A percentile compares a stretch with the other conserved stretches of the same genome.
Conservation (phyloP, 1,139 yeast species). For the Yamadazyma atlantica region DNA sequence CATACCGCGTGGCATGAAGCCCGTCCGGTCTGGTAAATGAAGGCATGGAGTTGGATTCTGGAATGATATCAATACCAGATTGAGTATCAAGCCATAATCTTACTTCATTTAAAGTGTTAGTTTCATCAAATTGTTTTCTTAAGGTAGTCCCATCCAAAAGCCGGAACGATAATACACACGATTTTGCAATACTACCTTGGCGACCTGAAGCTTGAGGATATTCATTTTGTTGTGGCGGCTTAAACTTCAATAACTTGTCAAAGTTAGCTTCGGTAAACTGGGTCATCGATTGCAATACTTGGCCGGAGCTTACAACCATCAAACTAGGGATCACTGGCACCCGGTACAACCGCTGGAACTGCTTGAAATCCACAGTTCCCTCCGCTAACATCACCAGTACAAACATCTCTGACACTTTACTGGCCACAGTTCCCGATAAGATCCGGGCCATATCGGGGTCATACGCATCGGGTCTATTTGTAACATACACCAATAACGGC, state of each 20-base stretch:
- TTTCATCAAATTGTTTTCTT: conserved; percentile 38
- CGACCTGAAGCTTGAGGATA: neutral
- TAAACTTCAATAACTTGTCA: no score
- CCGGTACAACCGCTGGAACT: conserved; percentile 52
- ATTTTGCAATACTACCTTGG: neutral
- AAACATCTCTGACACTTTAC: conserved; percentile 19
- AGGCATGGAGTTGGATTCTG: conserved; percentile 28
- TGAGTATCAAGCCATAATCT: conserved; percentile 61
- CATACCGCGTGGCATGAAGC: conserved; percentile 35
- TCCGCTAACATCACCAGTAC: conserved; percentile 46
- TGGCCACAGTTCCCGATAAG: conserved; percentile 8
- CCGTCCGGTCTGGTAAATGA: conserved; percentile 36
- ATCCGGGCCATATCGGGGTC: conserved; percentile 12
- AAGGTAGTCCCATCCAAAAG: conserved; percentile 56
- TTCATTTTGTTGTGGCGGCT: neutral
- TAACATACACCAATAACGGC: conserved; percentile 44
- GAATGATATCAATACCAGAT: conserved; percentile 38
- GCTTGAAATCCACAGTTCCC: conserved; percentile 45
- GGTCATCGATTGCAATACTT: conserved; percentile 42
- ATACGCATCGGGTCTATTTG: conserved; percentile 20
- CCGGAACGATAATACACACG: conserved; percentile 49
- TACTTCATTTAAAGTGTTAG: conserved; percentile 51
- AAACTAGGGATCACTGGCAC: conserved; percentile 47
- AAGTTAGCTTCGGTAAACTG: conserved; percentile 19
- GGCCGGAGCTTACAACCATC: conserved; percentile 47